Base-by-base conservation (phyloP, 176 grass and related monocot species). In the Oryza glaberrima region DNA sequence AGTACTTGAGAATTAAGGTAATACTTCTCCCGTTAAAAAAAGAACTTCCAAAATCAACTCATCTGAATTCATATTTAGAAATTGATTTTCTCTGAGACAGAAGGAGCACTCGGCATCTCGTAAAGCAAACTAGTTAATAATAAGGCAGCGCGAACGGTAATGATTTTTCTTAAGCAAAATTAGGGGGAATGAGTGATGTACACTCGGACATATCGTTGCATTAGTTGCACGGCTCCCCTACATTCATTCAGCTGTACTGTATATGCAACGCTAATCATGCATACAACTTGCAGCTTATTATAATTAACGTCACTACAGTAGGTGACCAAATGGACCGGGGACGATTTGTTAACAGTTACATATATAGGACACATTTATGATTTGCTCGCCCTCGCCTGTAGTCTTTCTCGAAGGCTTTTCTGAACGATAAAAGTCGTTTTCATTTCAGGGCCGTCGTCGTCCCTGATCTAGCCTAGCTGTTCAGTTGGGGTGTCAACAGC, bases 401-500 rank as follows among this genome's bases (percentile, higher is more conserved):
- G 26, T 23, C 38, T 41, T 60, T 69, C 46, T 73, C 56, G 26
- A 73, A 45, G 43, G 43, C 40, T 36, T n/a, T 48, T 25, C 44
- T 10, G 22, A 34, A 38, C 32, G 44, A 72, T 40, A 8, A 77
- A 77, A 15, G 63, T 23, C 45, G 6, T 10, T n/a, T 4, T 7
- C 38, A 17, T 23, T 46, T 26, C 28, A 65, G 11, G 35, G 58
- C 7, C 38, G 6, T 40, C 38, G 7, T 73, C 75, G 68, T 74
- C 43, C 17, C 54, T 9, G 47, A 61, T 61, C 56, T 61, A 61
- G 20, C 7, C 17, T 61, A 19, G 65, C 19, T 83, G 76, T 84
- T 77, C 16, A 1, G 69, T 88, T 75, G 35, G 70, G 70, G 76
- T 69, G 76, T 79, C 76, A 79, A 69, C 80, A 43, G n/a, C 81